phyloP scores from a whole-genome alignment of 202 grass and related monocot genomes.

The Dendrocalamus latiflorus region DNA sequence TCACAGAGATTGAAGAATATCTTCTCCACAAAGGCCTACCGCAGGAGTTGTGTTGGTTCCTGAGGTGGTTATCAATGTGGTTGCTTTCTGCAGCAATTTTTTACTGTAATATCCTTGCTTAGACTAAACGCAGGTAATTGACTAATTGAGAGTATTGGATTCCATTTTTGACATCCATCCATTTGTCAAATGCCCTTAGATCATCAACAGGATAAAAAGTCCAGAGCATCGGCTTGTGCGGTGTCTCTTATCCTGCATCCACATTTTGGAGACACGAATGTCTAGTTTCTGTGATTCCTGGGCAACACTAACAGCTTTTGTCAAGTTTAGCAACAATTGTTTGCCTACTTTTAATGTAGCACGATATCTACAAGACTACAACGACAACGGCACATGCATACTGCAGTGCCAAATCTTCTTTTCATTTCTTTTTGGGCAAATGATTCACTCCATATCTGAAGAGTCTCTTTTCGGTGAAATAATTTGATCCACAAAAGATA shows the following conservation, averaged over 20 bases:
- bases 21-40: background rate
- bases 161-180: constrained; percentile 15
- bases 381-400: constrained; percentile 24
- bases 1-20: background rate
- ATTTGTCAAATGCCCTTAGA: constrained; percentile 26
- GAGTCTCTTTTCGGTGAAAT: background rate
- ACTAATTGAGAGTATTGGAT: constrained; percentile 24
- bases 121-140: constrained; percentile 16
- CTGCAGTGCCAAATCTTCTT: background rate
- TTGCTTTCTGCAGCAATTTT: constrained; percentile 22
- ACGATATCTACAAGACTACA: background rate
- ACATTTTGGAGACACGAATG: constrained; percentile 13
- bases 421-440: constrained; percentile 4
- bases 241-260: too few species aligned
- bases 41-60: background rate
- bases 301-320: background rate
- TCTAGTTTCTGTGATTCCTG: constrained; percentile 19
- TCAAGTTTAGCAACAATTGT: constrained; percentile 5
- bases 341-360: constrained; percentile 1
- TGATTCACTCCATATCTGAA: constrained; percentile 17
- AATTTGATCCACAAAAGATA: constrained; percentile 25
- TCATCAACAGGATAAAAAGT: background rate
- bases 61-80: background rate
- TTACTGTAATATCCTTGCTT: constrained; percentile 26
- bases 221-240: constrained; percentile 22